Percentiles rank a stretch among this genome's conserved stretches.
Conservation (phyloP, 2,329 filamentous ascomycete species). For the Ophiostoma australiae region DNA sequence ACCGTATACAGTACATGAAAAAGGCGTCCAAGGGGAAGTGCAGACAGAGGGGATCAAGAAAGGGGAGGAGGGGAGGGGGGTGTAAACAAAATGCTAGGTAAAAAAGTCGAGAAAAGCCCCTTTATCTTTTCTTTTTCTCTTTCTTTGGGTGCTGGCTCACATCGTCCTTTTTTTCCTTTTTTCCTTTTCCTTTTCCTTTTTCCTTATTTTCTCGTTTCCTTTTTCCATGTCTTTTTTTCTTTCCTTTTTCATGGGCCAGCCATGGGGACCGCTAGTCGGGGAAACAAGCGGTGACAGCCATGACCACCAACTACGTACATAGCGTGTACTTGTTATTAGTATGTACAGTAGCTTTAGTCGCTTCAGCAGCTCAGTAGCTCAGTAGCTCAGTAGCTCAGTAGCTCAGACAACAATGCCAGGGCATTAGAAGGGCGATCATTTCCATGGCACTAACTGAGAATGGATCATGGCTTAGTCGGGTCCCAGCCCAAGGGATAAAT, state of each 20-base stretch:
- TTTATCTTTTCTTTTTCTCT: constrained; percentile 4
- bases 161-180: not conserved
- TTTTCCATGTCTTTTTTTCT: constrained; percentile 19
- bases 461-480: constrained; percentile 18
- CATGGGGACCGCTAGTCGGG: constrained; percentile 19
- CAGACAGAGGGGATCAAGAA: constrained; percentile 9
- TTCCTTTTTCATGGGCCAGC: constrained; percentile 20
- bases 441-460: constrained; percentile 21
- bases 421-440: constrained; percentile 22
- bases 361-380: not conserved
- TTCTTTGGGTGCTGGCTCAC: not conserved
- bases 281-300: constrained; percentile 28
- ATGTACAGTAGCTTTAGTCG: not conserved
- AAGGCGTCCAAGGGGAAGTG: constrained; percentile 9
- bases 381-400: not conserved
- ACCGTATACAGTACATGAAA: not conserved
- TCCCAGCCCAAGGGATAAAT: constrained; percentile 18
- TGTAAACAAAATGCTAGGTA: not conserved
- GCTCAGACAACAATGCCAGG: constrained; percentile 21
- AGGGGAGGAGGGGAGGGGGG: constrained; percentile 9
- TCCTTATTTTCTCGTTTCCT: constrained; percentile 18
- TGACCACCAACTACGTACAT: not conserved
- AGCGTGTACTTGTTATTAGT: not conserved
- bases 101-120: not conserved
- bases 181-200: constrained; percentile 13